A percentile compares a stretch with the other conserved stretches of the same genome.
phyloP scores from a whole-genome alignment of 176 grass and related monocot species.

The Hsuehochloa calcarea region DNA sequence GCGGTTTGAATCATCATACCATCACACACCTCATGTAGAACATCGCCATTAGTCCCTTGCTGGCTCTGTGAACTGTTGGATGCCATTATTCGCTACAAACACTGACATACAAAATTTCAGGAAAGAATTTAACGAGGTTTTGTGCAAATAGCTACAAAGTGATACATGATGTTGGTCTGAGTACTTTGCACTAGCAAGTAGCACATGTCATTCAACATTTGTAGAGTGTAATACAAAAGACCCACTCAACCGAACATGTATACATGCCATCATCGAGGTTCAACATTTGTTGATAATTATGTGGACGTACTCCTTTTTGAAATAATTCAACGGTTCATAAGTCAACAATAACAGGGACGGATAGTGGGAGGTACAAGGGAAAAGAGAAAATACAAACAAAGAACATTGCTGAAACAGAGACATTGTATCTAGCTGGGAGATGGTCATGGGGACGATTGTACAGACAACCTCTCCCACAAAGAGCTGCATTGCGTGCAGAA shows the following conservation, averaged over 20 bases:
- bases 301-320: slow-evolving; percentile 80
- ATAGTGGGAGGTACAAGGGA: background rate
- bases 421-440: slow-evolving; percentile 62
- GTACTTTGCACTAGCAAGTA: background rate
- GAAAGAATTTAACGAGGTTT: background rate
- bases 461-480: slow-evolving; percentile 84
- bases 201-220: slow-evolving; percentile 36
- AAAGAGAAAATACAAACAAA: background rate
- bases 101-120: slow-evolving; percentile 7
- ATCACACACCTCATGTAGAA: background rate
- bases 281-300: slow-evolving; percentile 53
- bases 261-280: slow-evolving; percentile 52
- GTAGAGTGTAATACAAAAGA: background rate
- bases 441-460: slow-evolving; percentile 87
- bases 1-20: background rate
- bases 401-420: background rate
- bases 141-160: background rate
- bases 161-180: background rate
- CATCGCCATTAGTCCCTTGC: background rate
- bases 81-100: slow-evolving; percentile 8
- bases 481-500: slow-evolving; percentile 75
- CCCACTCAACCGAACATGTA: background rate
- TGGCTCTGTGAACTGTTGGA: background rate
- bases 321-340: background rate
- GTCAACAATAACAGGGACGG: background rate